Base-by-base conservation (phyloP, 495 filamentous ascomycete genomes). In the Rostrohypoxylon terebratum region DNA sequence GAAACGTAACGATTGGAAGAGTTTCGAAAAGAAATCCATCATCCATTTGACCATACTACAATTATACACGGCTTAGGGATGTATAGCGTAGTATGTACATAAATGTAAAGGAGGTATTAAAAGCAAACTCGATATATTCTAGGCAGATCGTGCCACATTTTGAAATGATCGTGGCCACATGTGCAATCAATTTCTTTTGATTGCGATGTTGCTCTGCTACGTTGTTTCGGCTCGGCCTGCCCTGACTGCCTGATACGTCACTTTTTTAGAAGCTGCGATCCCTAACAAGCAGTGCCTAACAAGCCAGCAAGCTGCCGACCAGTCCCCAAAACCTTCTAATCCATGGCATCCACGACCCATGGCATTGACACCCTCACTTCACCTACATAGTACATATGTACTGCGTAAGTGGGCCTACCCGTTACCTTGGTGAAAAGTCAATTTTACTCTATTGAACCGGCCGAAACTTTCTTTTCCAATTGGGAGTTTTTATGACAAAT, bases 161-260 rank as follows among this genome's bases (percentile, higher is more conserved):
- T 23, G 58, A 38, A 18, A 42, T 34, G 8, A 7, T 14, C 16
- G 34, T 31, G 28, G 20, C 34, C 55, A 66, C 23, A 45, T 47
- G 7, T 25, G 48, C 36, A 25, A 25, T 21, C 69, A 55, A 65
- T 61, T 25, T 63, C 55, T 31, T 68, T 55, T 64, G 34, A 72
- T 72, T 64, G 45, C 59, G 23, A 72, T 59, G 69, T 72, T n/a
- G 45, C 69, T 64, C 51, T 64, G 21, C 60, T 54, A 72, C 69
- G 64, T 72, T 38, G 63, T 59, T 45, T 57, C 60, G 40, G 53
- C 61, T 68, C 54, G 53, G 47, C 38, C 65, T 28, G 66, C 25
- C n/a, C n/a, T n/a, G n/a, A n/a, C n/a, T n/a, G 47, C 50, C 59
- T 63, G 69, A 72, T 72, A 72, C n/a, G 69, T 66, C 69, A 67